Percentiles rank a stretch among this genome's conserved stretches.
Conservation (phyloP, 139 green algal species). For the Zygnema cylindricum region DNA sequence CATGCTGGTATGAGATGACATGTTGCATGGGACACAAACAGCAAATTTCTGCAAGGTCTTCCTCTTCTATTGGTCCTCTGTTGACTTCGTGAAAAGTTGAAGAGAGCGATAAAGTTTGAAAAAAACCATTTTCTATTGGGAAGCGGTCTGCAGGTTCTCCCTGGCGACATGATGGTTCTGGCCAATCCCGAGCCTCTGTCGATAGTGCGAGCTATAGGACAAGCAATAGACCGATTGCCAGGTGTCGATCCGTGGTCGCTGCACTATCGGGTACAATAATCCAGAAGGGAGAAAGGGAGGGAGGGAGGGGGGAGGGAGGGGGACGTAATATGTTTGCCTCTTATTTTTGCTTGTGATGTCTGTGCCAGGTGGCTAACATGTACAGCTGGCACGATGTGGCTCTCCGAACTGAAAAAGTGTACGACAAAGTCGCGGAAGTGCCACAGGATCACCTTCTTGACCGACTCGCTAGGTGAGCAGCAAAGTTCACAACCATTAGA, state of each 20-base stretch:
- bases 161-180: constrained; percentile 83
- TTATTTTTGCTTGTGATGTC: too few species aligned
- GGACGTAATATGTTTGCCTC: too few species aligned
- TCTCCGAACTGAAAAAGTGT: constrained; percentile 79
- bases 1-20: too few species aligned
- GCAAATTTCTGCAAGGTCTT: too few species aligned
- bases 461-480: constrained; percentile 35
- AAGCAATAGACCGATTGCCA: constrained; percentile 50
- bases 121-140: too few species aligned
- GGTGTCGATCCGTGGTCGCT: constrained; percentile 30
- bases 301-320: too few species aligned
- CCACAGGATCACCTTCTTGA: constrained; percentile 14
- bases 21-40: too few species aligned
- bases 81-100: too few species aligned
- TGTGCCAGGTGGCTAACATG: constrained; percentile 74
- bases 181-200: constrained; percentile 70
- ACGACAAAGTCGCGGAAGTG: constrained; percentile 62
- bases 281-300: too few species aligned
- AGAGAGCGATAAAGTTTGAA: too few species aligned
- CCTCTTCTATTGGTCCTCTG: too few species aligned
- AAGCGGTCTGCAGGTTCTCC: constrained; percentile 79
- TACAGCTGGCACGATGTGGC: constrained; percentile 92
- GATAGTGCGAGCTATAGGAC: constrained; percentile 40
- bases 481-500: too few species aligned
- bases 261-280: constrained; percentile 36